Percentiles rank a stretch among this genome's conserved stretches.
phyloP scores from a whole-genome alignment of 1,139 yeast species.

The Kluyveromyces marxianus region DNA sequence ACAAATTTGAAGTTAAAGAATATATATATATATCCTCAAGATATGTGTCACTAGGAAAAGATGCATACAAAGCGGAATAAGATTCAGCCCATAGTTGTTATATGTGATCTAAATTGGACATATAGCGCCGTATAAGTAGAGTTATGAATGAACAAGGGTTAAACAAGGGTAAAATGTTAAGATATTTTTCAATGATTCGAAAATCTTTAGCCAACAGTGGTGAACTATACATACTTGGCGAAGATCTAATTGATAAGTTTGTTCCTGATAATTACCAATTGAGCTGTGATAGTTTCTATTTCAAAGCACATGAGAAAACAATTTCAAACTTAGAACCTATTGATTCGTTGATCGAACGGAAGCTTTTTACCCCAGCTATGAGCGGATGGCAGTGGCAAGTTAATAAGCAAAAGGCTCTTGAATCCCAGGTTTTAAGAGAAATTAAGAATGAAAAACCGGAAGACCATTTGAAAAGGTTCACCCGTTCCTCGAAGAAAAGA shows the following conservation, averaged over 20 bases:
- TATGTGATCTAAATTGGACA: no score
- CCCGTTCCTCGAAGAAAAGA: background rate
- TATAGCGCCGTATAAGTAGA: background rate
- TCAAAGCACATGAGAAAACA: background rate
- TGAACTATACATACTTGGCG: slow-evolving; percentile 2
- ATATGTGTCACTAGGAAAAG: no score
- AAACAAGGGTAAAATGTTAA: slow-evolving; percentile 4
- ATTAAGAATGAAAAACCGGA: slow-evolving; percentile 6
- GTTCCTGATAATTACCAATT: background rate
- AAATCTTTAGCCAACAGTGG: slow-evolving; percentile 3
- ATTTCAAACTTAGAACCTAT: background rate
- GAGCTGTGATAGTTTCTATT: background rate
- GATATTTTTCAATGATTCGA: slow-evolving; percentile 4
- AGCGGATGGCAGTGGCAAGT: slow-evolving; percentile 5
- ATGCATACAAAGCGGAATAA: no score
- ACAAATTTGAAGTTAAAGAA: no score
- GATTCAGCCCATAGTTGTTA: no score
- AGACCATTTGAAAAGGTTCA: slow-evolving; percentile 6
- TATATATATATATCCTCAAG: no score
- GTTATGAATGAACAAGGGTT: background rate
- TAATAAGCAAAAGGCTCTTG: slow-evolving; percentile 4
- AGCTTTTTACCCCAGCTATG: slow-evolving; percentile 1
- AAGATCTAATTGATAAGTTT: background rate
- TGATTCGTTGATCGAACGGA: slow-evolving; percentile 4
- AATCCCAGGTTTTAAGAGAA: slow-evolving; percentile 1